Conservation (phyloP, 805 yeast genomes). For the Suhomyces faveliae region DNA sequence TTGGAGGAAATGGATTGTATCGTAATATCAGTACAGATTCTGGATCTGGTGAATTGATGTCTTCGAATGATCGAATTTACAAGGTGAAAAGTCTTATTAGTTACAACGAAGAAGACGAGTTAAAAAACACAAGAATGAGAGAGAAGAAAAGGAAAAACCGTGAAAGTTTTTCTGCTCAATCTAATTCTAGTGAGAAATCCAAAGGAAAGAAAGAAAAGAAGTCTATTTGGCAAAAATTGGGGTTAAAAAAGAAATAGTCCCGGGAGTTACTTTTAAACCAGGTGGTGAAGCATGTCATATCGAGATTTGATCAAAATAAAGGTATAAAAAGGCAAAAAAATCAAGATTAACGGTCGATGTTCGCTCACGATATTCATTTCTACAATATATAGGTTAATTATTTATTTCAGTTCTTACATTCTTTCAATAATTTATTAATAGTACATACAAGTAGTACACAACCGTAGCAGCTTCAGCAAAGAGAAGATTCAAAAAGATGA, state of each 20-base stretch:
- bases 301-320: background rate
- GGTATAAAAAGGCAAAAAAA: background rate
- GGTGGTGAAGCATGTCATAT: background rate
- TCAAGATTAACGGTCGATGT: background rate
- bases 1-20: slow-evolving; percentile 5
- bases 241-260: slow-evolving; percentile 10
- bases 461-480: too few species aligned
- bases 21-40: slow-evolving; percentile 9
- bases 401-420: background rate
- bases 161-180: slow-evolving; percentile 7
- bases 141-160: slow-evolving; percentile 8
- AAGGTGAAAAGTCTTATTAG: slow-evolving; percentile 42
- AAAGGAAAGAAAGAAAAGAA: slow-evolving; percentile 7
- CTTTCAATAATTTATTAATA: background rate
- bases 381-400: background rate
- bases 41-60: slow-evolving; percentile 7
- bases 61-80: slow-evolving; percentile 26
- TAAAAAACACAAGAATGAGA: slow-evolving; percentile 11
- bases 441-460: background rate
- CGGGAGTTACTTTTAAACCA: background rate
- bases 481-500: too few species aligned
- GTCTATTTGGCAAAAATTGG: slow-evolving; percentile 15
- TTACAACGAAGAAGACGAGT: slow-evolving; percentile 32
- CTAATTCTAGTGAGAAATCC: slow-evolving; percentile 9
- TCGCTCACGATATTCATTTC: background rate